These are phyloP conservation scores for Hemisphaericaspora nanyangensis DNA, from an alignment of 805 yeast genomes.

Conservation along the genomic window DNA sequence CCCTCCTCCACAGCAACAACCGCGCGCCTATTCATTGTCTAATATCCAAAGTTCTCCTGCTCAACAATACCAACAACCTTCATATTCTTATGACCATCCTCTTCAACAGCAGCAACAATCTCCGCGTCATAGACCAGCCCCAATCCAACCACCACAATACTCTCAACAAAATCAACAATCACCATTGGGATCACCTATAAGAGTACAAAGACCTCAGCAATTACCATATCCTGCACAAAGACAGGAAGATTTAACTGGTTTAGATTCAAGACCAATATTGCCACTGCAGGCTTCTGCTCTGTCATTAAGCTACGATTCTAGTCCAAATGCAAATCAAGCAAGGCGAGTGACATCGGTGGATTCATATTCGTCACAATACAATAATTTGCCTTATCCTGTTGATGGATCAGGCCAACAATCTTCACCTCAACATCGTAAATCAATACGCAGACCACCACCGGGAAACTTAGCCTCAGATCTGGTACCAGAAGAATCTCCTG, in stretches of 20 bases:
- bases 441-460: constrained; percentile 15
- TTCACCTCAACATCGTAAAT: constrained; percentile 6
- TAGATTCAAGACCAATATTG: neutral
- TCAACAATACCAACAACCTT: neutral
- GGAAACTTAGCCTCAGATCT: constrained; percentile 14
- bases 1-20: neutral
- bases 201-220: constrained; percentile 1
- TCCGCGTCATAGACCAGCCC: constrained; percentile 3
- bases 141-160: constrained; percentile 3
- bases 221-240: constrained; percentile 2
- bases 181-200: neutral
- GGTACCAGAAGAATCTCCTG: too few species aligned
- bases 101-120: constrained; percentile 1
- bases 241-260: constrained; percentile 3
- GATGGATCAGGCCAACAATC: constrained; percentile 1
- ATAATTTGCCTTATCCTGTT: constrained; percentile 1
- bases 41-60: neutral
- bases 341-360: constrained; percentile 3
- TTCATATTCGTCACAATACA: neutral
- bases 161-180: constrained; percentile 4
- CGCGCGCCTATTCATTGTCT: neutral
- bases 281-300: constrained; percentile 3
- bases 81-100: neutral
- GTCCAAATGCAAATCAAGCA: constrained; percentile 6
- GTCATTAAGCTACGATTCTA: constrained; percentile 7